Conservation (phyloP, 495 filamentous ascomycete species). For the Stereocaulon alpinum region DNA sequence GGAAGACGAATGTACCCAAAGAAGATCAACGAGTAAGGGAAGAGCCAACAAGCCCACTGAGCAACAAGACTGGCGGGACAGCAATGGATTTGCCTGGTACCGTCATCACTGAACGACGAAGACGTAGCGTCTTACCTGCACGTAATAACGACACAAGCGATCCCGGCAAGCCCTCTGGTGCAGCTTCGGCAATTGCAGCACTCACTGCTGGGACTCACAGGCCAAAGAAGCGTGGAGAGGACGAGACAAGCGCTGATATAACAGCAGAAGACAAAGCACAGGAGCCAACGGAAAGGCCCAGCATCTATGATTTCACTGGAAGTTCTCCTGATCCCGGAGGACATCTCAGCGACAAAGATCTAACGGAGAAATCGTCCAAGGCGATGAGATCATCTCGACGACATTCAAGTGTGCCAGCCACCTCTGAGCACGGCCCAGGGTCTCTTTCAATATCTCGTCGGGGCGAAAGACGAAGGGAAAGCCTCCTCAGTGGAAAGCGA, state of each 20-base stretch:
- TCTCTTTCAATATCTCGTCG: constrained; percentile 14
- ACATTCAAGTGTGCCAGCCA: constrained; percentile 18
- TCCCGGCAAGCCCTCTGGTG: neutral
- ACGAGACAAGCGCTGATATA: neutral
- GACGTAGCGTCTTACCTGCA: constrained; percentile 13
- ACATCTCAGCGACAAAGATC: neutral
- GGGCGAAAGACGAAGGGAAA: constrained; percentile 11
- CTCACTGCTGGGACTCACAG: constrained; percentile 11
- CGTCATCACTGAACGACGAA: constrained; percentile 20
- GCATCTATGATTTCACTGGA: constrained; percentile 21
- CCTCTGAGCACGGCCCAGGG: constrained; percentile 8
- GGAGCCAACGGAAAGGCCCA: constrained; percentile 1
- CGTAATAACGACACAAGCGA: constrained; percentile 7
- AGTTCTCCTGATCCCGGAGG: constrained; percentile 11
- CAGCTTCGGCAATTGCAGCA: constrained; percentile 18
- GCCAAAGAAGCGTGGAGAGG: neutral
- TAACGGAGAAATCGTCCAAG: constrained; percentile 7
- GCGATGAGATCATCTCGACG: constrained; percentile 17
- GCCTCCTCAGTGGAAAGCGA: constrained; percentile 11
- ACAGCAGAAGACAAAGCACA: neutral
- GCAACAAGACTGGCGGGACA: constrained; percentile 12
- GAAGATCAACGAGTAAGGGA: constrained; percentile 9
- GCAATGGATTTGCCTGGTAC: constrained; percentile 16
- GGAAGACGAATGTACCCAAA: constrained; percentile 16
- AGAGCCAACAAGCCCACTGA: constrained; percentile 22